Evolutionary conservation across 257 asterid species (phyloP).

Genomic region (Przewalskia tangutica): DNA sequence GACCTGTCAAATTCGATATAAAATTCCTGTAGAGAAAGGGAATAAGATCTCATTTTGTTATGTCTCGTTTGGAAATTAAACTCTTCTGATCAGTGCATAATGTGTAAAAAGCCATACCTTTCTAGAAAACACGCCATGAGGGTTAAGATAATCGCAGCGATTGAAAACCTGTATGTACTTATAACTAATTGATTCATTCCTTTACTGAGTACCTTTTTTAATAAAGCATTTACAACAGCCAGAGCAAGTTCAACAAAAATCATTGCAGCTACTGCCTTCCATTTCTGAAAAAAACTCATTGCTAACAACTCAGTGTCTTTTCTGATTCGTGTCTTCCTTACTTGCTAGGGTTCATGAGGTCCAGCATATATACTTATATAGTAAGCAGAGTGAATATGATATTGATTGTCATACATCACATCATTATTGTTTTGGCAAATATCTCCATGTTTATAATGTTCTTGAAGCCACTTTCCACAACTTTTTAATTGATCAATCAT

Average conservation of each 20-base stretch:
- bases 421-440: background rate
- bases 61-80: background rate
- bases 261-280: conserved; percentile 6
- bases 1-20: conserved; percentile 24
- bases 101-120: background rate
- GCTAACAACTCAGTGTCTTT: background rate
- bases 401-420: conserved; percentile 1
- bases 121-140: conserved; percentile 1
- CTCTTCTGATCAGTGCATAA: background rate
- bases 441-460: conserved; percentile 1
- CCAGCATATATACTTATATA: background rate
- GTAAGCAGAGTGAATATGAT: background rate
- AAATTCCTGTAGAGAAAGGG: conserved; percentile 14
- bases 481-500: background rate
- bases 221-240: conserved; percentile 1
- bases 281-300: conserved; percentile 5
- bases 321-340: background rate
- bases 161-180: background rate
- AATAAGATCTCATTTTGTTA: background rate
- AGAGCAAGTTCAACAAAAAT: conserved; percentile 4
- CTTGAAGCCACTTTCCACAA: background rate
- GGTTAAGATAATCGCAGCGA: background rate
- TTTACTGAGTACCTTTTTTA: background rate
- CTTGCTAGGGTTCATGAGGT: background rate
- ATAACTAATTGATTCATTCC: conserved; percentile 6